These are phyloP conservation scores for Phytomonas sp. DNA, from an alignment of 208 protist genomes.

Conservation along the genomic window DNA sequence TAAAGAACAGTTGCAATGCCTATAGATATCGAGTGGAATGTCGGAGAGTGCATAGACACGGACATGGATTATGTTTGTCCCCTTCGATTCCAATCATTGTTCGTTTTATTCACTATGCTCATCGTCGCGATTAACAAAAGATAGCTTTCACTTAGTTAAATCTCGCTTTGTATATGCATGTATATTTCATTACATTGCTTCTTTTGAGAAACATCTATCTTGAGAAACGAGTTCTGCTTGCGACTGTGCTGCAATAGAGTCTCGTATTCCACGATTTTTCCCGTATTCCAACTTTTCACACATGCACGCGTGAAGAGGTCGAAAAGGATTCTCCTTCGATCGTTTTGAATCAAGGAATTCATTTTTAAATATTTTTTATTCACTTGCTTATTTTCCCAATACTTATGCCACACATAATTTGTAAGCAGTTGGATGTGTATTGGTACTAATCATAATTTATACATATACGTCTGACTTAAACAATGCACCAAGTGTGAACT, in stretches of 20 bases:
- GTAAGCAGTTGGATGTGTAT: background rate
- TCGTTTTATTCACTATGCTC: background rate
- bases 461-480: background rate
- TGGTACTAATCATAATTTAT: conserved; percentile 2
- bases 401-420: conserved; percentile 12
- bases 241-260: background rate
- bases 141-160: background rate
- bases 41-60: background rate
- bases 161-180: background rate
- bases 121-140: background rate
- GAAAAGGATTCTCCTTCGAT: conserved; percentile 2
- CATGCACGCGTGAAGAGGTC: background rate
- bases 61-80: background rate
- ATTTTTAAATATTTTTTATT: conserved; percentile 2
- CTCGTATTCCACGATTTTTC: background rate
- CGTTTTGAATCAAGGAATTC: background rate
- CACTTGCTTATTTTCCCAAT: background rate
- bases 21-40: background rate
- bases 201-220: background rate
- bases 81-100: background rate
- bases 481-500: background rate
- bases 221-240: background rate
- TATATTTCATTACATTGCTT: background rate
- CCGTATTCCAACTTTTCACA: background rate
- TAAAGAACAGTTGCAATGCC: background rate